A percentile compares a stretch with the other conserved stretches of the same genome.
These are phyloP conservation scores for Acephala macrosclerotiorum DNA, from an alignment of 2,329 filamentous ascomycete species.

Conservation along the genomic window DNA sequence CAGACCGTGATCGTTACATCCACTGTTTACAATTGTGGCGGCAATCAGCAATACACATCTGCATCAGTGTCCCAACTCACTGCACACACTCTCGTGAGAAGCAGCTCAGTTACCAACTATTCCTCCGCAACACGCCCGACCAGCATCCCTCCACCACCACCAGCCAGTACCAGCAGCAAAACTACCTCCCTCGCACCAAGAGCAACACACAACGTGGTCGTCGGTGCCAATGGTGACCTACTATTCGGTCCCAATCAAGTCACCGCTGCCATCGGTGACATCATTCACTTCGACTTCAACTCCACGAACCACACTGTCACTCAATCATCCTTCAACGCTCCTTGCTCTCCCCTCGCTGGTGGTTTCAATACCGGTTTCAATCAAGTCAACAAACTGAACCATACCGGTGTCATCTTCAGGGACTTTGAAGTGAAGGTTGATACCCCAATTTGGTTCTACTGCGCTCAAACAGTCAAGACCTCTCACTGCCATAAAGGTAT, in stretches of 20 bases:
- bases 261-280: conserved; percentile 67
- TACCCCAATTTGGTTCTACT: conserved; percentile 43
- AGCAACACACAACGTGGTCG: conserved; percentile 21
- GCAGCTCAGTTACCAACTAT: background rate
- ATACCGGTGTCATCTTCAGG: conserved; percentile 25
- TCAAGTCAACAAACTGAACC: conserved; percentile 70
- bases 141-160: conserved; percentile 2
- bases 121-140: background rate
- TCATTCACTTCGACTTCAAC: conserved; percentile 75
- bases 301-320: conserved; percentile 76
- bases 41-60: conserved; percentile 19
- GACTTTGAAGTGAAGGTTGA: conserved; percentile 32
- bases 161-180: background rate
- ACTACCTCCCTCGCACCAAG: background rate
- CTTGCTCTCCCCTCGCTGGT: conserved; percentile 62
- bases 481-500: conserved; percentile 40
- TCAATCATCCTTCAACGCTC: conserved; percentile 70
- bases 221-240: conserved; percentile 15
- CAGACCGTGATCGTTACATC: conserved; percentile 31
- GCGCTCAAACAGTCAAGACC: conserved; percentile 36
- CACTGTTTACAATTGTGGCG: conserved; percentile 13
- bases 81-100: background rate
- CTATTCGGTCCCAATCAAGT: conserved; percentile 65
- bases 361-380: conserved; percentile 72
- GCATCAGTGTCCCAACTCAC: background rate